Evolutionary conservation across 495 filamentous ascomycete genomes (phyloP).

Genomic region (Endocarpon pusillum): DNA sequence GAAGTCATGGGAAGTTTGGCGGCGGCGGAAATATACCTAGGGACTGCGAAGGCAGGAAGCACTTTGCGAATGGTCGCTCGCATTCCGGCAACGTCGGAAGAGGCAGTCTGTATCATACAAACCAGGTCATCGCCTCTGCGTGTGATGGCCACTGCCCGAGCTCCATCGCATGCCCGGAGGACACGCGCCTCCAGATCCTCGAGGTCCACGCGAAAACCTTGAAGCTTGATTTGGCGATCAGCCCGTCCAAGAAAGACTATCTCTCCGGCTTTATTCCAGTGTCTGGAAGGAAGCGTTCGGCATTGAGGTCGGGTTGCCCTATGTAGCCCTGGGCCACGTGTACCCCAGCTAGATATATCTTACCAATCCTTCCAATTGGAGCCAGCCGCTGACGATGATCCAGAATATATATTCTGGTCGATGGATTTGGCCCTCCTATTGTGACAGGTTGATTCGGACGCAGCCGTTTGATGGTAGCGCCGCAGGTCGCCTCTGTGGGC

Average conservation of each 20-base stretch:
- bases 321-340: conserved; percentile 22
- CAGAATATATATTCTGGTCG: conserved; percentile 18
- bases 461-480: conserved; percentile 12
- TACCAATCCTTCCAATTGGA: conserved; percentile 15
- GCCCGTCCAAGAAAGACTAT: conserved; percentile 15
- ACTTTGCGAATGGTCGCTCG: background rate
- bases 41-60: conserved; percentile 11
- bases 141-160: conserved; percentile 4
- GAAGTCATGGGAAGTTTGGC: conserved; percentile 14
- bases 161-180: background rate
- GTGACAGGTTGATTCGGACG: conserved; percentile 10
- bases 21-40: conserved; percentile 7
- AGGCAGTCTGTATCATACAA: conserved; percentile 10
- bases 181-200: conserved; percentile 16
- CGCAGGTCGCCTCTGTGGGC: conserved; percentile 19
- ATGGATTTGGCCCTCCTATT: conserved; percentile 15
- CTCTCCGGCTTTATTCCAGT: conserved; percentile 13
- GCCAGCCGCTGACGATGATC: conserved; percentile 5
- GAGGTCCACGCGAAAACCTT: conserved; percentile 19
- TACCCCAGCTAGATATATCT: conserved; percentile 20
- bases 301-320: conserved; percentile 7
- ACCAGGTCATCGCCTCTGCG: conserved; percentile 10
- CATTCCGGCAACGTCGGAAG: conserved; percentile 4
- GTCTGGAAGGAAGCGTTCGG: conserved; percentile 9
- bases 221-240: conserved; percentile 22